phyloP scores from a whole-genome alignment of 768 basidiomycete species.

The Tubosaeta sp. region DNA sequence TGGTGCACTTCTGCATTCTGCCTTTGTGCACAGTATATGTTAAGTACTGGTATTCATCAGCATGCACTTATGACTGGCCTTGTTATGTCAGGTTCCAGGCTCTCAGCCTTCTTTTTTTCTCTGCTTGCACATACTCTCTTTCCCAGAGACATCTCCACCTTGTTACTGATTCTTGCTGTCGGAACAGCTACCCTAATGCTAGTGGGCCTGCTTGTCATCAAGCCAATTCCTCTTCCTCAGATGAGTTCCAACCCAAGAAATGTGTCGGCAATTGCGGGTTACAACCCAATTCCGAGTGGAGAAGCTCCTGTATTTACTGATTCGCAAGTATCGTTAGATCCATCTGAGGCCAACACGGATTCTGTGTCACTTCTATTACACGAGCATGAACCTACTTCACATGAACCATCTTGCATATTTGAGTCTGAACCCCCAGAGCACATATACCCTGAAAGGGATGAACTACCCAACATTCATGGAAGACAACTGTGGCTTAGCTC shows the following conservation, averaged over 20 bases:
- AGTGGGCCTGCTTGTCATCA: constrained; percentile 68
- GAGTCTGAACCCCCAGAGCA: constrained; percentile 21
- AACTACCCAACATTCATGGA: constrained; percentile 50
- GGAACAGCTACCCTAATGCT: constrained; percentile 81
- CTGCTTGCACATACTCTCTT: constrained; percentile 66
- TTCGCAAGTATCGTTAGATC: constrained; percentile 11
- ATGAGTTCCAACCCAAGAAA: constrained; percentile 14
- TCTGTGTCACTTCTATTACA: constrained; percentile 22
- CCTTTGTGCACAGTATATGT: too few relatives aligned
- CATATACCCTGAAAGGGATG: background rate
- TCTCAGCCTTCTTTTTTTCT: constrained; percentile 90
- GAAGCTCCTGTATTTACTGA: constrained; percentile 24
- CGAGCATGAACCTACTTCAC: constrained; percentile 13
- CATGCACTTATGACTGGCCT: constrained; percentile 72
- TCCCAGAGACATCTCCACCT: constrained; percentile 73
- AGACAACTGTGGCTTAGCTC: constrained; percentile 42
- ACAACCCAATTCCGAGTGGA: constrained; percentile 14
- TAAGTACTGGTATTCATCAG: constrained; percentile 30
- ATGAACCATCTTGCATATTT: constrained; percentile 15
- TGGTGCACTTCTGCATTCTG: constrained; percentile 39
- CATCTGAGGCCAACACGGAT: constrained; percentile 12
- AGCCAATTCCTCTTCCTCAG: constrained; percentile 58
- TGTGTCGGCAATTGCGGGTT: constrained; percentile 9
- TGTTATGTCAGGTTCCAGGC: constrained; percentile 83
- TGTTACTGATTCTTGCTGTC: constrained; percentile 69